Conservation (phyloP, 1,284 basidiomycete genomes). For the Apiotrichum laibachii region DNA sequence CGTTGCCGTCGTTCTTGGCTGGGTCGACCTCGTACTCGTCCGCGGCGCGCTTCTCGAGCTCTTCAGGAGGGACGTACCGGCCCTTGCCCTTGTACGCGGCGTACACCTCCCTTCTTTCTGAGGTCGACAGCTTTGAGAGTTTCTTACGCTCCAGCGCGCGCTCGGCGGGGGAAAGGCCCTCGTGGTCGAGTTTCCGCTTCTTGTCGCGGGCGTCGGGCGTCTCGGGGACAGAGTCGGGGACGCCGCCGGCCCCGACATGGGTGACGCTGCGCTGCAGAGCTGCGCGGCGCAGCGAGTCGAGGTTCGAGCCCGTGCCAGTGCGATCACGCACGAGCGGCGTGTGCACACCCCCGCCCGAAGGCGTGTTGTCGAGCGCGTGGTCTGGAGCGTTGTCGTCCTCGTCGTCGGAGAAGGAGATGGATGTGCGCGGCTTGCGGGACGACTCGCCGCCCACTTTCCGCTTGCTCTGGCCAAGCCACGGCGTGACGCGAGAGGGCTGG, state of each 20-base stretch:
- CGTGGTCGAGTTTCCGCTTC: constrained; percentile 26
- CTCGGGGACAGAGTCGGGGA: constrained; percentile 13
- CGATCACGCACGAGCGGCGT: constrained; percentile 36
- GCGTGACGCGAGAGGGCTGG: constrained; percentile 16
- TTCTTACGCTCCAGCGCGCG: constrained; percentile 30
- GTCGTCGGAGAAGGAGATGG: constrained; percentile 14
- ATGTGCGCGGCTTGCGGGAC: background rate
- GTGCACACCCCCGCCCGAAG: background rate
- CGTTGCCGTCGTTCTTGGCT: constrained; percentile 62
- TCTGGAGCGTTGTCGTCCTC: background rate
- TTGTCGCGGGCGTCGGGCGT: constrained; percentile 13
- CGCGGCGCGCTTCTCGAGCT: constrained; percentile 53
- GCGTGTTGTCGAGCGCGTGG: background rate
- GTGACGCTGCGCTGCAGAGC: constrained; percentile 3
- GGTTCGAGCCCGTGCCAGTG: constrained; percentile 7
- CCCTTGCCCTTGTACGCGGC: constrained; percentile 43
- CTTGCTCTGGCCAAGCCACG: constrained; percentile 18
- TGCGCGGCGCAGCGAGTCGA: constrained; percentile 1
- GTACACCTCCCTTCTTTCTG: constrained; percentile 39
- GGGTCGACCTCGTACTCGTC: constrained; percentile 67
- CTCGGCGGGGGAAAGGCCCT: constrained; percentile 31
- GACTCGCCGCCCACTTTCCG: background rate
- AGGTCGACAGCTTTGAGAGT: constrained; percentile 28
- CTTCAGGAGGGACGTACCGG: constrained; percentile 36
- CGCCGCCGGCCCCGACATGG: constrained; percentile 19